These are phyloP conservation scores for Phyllachora maydis DNA, from an alignment of 2,329 filamentous ascomycete species.

Conservation along the genomic window DNA sequence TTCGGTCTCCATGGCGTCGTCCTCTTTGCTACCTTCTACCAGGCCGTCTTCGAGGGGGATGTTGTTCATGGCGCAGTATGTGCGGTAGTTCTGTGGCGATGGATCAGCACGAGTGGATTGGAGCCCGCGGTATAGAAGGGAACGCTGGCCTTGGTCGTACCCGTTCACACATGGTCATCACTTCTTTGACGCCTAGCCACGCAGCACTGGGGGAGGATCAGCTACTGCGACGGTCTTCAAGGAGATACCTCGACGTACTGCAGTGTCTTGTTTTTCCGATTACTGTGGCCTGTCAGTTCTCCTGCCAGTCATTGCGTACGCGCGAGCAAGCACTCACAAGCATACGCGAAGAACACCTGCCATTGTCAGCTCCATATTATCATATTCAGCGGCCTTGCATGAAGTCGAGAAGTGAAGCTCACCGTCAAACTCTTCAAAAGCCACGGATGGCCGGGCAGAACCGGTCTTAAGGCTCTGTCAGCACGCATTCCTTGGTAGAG, in stretches of 20 bases:
- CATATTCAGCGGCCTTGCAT: too few relatives aligned
- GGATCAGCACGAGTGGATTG: constrained; percentile 1
- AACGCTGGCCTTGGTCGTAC: constrained; percentile 1
- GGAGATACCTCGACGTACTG: too few relatives aligned
- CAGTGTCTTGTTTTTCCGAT: constrained; percentile 57
- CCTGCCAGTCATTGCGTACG: too few relatives aligned
- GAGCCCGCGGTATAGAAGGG: neutral
- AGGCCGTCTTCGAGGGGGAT: constrained; percentile 53
- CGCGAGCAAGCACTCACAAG: too few relatives aligned
- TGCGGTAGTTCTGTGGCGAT: constrained; percentile 53
- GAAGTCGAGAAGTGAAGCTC: constrained; percentile 18
- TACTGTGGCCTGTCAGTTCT: constrained; percentile 71
- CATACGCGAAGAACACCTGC: too few relatives aligned
- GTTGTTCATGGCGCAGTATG: constrained; percentile 77
- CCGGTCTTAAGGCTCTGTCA: constrained; percentile 36
- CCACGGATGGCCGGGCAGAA: constrained; percentile 57
- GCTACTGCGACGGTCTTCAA: too few relatives aligned
- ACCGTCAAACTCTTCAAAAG: constrained; percentile 90
- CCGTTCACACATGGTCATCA: constrained; percentile 59
- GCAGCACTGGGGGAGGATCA: too few relatives aligned
- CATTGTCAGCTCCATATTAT: too few relatives aligned
- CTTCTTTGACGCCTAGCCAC: too few relatives aligned
- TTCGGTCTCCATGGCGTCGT: constrained; percentile 20
- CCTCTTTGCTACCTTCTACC: constrained; percentile 20
- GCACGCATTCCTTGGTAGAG: too few relatives aligned